These are phyloP conservation scores for Liquidambar formosana DNA, from an alignment of 164 flowering plant genomes.

Conservation along the genomic window DNA sequence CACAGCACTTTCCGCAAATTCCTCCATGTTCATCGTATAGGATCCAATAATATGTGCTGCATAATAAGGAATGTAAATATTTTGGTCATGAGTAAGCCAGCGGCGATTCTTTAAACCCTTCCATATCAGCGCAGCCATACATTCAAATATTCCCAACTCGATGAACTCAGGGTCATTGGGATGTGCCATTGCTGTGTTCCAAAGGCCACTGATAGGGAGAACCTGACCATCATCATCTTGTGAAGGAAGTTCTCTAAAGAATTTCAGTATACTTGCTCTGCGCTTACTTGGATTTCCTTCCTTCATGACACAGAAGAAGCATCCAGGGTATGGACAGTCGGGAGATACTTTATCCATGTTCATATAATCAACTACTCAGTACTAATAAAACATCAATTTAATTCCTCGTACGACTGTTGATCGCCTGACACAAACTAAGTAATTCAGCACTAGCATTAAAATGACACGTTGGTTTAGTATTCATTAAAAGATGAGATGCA, in stretches of 20 bases:
- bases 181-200: conserved; percentile 99
- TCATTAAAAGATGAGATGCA: neutral
- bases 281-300: conserved; percentile 94
- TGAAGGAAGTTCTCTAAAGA: conserved; percentile 92
- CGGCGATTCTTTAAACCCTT: conserved; percentile 93
- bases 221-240: conserved; percentile 99
- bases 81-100: conserved; percentile 96
- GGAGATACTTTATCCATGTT: conserved; percentile 75
- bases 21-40: conserved; percentile 98
- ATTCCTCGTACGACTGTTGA: conserved; percentile 7
- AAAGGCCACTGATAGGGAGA: conserved; percentile 95
- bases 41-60: conserved; percentile 99
- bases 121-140: conserved; percentile 96
- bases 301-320: conserved; percentile 99
- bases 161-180: conserved; percentile 98
- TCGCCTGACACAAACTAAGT: neutral
- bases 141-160: conserved; percentile 92
- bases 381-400: conserved; percentile 18
- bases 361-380: conserved; percentile 5
- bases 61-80: conserved; percentile 94
- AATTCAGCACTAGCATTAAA: conserved; percentile 22
- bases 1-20: conserved; percentile 89
- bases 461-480: conserved; percentile 1
- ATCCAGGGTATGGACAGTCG: conserved; percentile 97
- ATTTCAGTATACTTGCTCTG: conserved; percentile 80